Evolutionary conservation across 345 rosid species (phyloP), one percentile per base, ranked within the genome.

Genomic region (Eucalyptus albens): DNA sequence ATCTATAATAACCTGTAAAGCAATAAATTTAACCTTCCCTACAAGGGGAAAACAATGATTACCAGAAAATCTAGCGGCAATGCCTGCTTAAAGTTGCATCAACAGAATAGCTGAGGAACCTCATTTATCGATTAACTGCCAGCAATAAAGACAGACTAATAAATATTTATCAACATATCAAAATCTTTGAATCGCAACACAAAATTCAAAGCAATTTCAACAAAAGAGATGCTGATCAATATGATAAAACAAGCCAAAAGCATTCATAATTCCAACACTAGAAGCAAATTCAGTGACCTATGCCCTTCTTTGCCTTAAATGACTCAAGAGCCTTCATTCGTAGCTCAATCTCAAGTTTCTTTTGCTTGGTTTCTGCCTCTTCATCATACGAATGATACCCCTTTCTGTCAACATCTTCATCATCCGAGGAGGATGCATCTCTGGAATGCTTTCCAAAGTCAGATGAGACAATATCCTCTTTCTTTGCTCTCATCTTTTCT

Each of bases 311-410:
- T 81, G 99, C 99, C 95, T 98, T 98, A 86, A 96, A 90, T 59
- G 98, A 94, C 91, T 98, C 99, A 2, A 98, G 94, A 80, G 99
- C 99, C 94, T 95, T 97, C 94, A 95, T 94, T 94, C 99, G 93
- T 90, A 98, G 85, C 94, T 98, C 99, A 88, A 96, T 94, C 94
- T 98, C 99, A 88, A 98, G 99, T 92, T 92, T 93, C 93, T 94
- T 96, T 92, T 95, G 97, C 89, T 96, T 95, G 50, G 94, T 88
- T 53, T 93, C 93, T 86, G 91, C 88, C 89, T 91, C 94, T 62
- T 94, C 96, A 50, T 90, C 92, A 50, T 91, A 92, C 88, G 87
- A 89, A 93, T 16, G 92, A 47, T 89, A 89, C 86, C 88, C 90
- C 87, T 89, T 91, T 88, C 88, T 92, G 62, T 87, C 72, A 17